Evolutionary conservation across 371 early-diverging fungal genomes (phyloP).

Genomic region (Umbelopsis sp.): DNA sequence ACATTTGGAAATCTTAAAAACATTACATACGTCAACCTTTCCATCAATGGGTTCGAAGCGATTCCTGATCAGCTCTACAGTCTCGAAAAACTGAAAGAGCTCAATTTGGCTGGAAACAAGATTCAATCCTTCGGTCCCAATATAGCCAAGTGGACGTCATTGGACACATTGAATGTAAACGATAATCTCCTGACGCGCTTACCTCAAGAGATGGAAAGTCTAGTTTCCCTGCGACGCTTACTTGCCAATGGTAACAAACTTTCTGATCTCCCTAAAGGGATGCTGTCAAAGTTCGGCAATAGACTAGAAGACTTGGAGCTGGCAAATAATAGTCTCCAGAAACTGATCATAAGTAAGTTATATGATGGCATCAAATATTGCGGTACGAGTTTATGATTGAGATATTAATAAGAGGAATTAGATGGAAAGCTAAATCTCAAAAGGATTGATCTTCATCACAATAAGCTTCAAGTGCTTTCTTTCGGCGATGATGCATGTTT

Average conservation of each 20-base stretch:
- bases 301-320: slow-evolving; percentile 56
- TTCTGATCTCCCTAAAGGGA: slow-evolving; percentile 42
- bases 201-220: slow-evolving; percentile 52
- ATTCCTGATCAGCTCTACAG: slow-evolving; percentile 48
- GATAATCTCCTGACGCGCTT: slow-evolving; percentile 59
- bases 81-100: slow-evolving; percentile 45
- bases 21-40: slow-evolving; percentile 48
- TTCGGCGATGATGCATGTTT: slow-evolving; percentile 26
- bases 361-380: not conserved
- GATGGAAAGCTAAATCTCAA: slow-evolving; percentile 26
- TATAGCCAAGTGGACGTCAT: slow-evolving; percentile 33
- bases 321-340: slow-evolving; percentile 41
- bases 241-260: slow-evolving; percentile 61
- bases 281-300: slow-evolving; percentile 32
- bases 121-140: slow-evolving; percentile 34
- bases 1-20: slow-evolving; percentile 46
- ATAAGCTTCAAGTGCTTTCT: slow-evolving; percentile 38
- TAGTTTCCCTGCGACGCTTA: slow-evolving; percentile 57
- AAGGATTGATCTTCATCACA: slow-evolving; percentile 64
- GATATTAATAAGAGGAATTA: not conserved
- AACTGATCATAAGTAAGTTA: not conserved
- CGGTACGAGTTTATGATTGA: not conserved
- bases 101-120: slow-evolving; percentile 56
- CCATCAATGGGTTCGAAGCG: slow-evolving; percentile 51
- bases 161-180: slow-evolving; percentile 66